Evolutionary conservation across 2,329 filamentous ascomycete genomes (phyloP).

Genomic region (Byssothecium circinans): DNA sequence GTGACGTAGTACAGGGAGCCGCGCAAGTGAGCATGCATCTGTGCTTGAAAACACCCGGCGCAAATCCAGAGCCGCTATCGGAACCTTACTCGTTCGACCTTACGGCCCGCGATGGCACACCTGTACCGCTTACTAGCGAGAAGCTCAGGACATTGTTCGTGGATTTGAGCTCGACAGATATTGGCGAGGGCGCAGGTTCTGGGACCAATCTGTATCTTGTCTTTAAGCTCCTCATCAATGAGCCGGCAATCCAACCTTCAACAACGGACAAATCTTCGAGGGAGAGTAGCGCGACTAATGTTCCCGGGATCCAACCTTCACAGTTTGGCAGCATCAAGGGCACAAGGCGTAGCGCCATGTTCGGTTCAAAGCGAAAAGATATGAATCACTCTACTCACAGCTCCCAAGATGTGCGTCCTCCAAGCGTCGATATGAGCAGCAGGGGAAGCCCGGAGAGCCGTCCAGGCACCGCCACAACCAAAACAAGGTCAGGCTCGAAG

Average conservation of each 20-base stretch:
- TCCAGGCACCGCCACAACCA: conserved; percentile 29
- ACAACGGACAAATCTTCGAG: conserved; percentile 38
- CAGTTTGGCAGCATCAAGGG: conserved; percentile 44
- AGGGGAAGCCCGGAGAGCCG: conserved; percentile 28
- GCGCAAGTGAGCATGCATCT: conserved; percentile 74
- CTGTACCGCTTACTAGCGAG: conserved; percentile 63
- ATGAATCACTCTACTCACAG: conserved; percentile 29
- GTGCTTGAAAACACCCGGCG: conserved; percentile 68
- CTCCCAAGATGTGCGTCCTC: conserved; percentile 22
- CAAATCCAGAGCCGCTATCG: conserved; percentile 68
- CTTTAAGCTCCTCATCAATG: conserved; percentile 71
- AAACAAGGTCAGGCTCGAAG: conserved; percentile 31
- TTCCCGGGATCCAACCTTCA: conserved; percentile 30
- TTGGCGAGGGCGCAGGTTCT: conserved; percentile 63
- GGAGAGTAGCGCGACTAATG: conserved; percentile 28
- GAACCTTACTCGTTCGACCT: conserved; percentile 83
- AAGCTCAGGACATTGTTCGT: conserved; percentile 85
- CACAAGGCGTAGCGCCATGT: conserved; percentile 62
- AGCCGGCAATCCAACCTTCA: conserved; percentile 41
- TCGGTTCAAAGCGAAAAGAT: conserved; percentile 61
- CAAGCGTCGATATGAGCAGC: conserved; percentile 28
- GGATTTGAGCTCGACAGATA: conserved; percentile 77
- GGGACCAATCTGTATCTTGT: conserved; percentile 80
- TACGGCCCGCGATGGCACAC: conserved; percentile 71
- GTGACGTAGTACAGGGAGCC: conserved; percentile 72